Evolutionary conservation across 163 green algal species (phyloP), one percentile per base, ranked within the genome.

Genomic region (Chlamydomonas reinhardtii): DNA sequence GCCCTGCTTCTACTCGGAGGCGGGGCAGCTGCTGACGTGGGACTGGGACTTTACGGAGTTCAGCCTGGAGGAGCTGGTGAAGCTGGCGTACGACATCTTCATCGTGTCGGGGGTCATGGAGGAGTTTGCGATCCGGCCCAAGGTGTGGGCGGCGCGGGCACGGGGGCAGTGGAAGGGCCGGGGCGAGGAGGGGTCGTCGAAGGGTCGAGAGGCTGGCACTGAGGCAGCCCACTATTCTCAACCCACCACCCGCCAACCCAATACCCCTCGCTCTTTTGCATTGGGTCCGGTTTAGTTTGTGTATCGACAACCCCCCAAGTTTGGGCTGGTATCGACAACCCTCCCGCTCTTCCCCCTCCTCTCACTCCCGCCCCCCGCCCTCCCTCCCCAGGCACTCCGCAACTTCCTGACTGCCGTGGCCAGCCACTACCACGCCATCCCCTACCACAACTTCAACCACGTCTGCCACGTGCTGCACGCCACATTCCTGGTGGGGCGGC

Each of bases 401-500:
- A 83, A 81, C 56, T 96, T 96, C 88, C 83, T 95, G 25, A 90
- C 73, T 12, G 90, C 91, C 31, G 93, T 95, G 25, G 87, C 88
- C 68, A 87, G 74, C 54, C 93, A 95, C 83, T 95, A 95, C 84
- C 93, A 93, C 76, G 84, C 89, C 32, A 91, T 94, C 56, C 93
- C 94, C 11, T 96, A 96, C 87, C 94, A 96, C 89, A 96, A 95
- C 89, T 93, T 95, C 83, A 90, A 89, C 75, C 94, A 96, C 78
- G 93, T 92, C 64, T 84, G 91, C 74, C 92, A 95, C 69, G 94
- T 96, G 48, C 87, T 96, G 86, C 94, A 96, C 75, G 82, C 77
- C n/a, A 87, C 86, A n/a, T 95, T 89, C 84, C 87, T 96, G 92
- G 89, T 94, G 73, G 88, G 68, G 5, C 20, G 15, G 39, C 19